These are phyloP conservation scores for Aspergillus spinulosporus DNA, from an alignment of 2,329 filamentous ascomycete species.

Conservation along the genomic window DNA sequence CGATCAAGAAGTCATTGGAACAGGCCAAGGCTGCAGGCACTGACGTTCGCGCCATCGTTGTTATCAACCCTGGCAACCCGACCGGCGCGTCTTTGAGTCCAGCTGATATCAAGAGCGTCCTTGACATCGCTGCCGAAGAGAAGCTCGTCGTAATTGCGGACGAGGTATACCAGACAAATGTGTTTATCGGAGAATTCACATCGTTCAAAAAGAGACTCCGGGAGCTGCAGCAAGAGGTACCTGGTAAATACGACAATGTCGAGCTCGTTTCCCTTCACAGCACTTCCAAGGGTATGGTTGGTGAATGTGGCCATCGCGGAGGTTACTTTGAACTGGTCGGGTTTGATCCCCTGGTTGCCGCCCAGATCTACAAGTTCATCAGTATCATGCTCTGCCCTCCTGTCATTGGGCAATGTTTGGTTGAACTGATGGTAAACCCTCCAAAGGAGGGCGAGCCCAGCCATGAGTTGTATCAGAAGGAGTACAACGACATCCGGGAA, in stretches of 20 bases:
- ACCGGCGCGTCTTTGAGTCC: conserved; percentile 83
- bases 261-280: conserved; percentile 92
- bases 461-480: conserved; percentile 76
- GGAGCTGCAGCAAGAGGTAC: conserved; percentile 69
- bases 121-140: conserved; percentile 82
- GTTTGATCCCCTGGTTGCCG: conserved; percentile 81
- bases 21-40: conserved; percentile 74
- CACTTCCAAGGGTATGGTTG: conserved; percentile 97
- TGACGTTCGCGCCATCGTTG: conserved; percentile 87
- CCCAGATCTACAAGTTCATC: conserved; percentile 98
- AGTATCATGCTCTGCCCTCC: conserved; percentile 96
- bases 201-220: conserved; percentile 91
- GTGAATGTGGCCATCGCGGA: conserved; percentile 95
- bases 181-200: conserved; percentile 90
- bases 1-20: conserved; percentile 71
- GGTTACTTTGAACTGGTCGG: conserved; percentile 96
- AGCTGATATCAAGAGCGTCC: conserved; percentile 77
- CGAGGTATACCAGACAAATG: conserved; percentile 99
- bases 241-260: conserved; percentile 76
- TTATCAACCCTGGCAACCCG: conserved; percentile 98
- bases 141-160: conserved; percentile 89
- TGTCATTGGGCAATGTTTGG: conserved; percentile 91
- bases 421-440: conserved; percentile 98
- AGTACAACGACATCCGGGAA: conserved; percentile 79
- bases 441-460: conserved; percentile 80